A percentile compares a stretch with the other conserved stretches of the same genome.
Conservation (phyloP, 2,329 filamentous ascomycete genomes). For the Xylaria sp. region DNA sequence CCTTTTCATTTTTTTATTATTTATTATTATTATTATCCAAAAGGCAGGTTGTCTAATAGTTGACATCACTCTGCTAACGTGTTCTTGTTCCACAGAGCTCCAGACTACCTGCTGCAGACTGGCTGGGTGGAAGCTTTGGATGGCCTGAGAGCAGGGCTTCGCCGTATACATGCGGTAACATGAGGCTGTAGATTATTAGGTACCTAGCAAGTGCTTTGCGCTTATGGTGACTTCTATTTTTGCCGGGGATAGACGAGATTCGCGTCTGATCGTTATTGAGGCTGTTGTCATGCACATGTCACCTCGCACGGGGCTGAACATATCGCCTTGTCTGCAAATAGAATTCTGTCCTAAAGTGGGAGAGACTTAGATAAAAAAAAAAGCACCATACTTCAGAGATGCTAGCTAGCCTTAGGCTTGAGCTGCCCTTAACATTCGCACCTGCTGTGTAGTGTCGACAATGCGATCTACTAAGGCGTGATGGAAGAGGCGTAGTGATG, state of each 20-base stretch:
- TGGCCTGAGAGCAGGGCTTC: not conserved
- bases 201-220: not conserved
- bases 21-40: no score
- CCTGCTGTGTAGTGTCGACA: not conserved
- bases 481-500: no score
- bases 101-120: not conserved
- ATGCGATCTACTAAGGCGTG: not conserved
- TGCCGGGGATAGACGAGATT: not conserved
- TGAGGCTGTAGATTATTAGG: not conserved
- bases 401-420: not conserved
- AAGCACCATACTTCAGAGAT: not conserved
- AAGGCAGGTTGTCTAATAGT: no score
- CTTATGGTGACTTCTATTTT: not conserved
- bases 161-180: not conserved
- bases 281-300: constrained; percentile 17
- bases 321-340: not conserved
- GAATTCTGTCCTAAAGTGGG: no score
- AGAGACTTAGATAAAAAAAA: not conserved
- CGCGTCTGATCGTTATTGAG: not conserved
- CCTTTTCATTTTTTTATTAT: no score
- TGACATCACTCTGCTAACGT: no score
- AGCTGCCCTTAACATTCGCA: not conserved
- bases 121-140: not conserved
- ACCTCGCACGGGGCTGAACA: constrained; percentile 2
- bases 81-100: not conserved